A percentile compares a stretch with the other conserved stretches of the same genome.
Conservation (phyloP, 208 protist genomes). For the Naegleria lovaniensis region DNA sequence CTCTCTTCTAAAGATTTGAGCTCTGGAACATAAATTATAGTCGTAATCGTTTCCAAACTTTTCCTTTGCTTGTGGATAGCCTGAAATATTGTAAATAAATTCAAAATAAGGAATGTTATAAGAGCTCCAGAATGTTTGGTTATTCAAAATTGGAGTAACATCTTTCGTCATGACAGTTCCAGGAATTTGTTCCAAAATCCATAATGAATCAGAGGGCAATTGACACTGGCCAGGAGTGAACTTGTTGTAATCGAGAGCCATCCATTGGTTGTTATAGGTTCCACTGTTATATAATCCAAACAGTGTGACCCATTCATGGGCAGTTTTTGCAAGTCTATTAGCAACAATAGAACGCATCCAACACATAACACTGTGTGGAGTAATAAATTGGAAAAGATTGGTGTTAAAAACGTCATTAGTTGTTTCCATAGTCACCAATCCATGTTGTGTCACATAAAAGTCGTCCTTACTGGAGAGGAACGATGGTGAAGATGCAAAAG, state of each 20-base stretch:
- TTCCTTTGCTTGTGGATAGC: conserved; percentile 28
- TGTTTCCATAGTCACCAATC: conserved; percentile 22
- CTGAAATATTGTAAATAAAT: conserved; percentile 40
- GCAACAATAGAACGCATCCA: conserved; percentile 25
- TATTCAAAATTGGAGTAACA: conserved; percentile 40
- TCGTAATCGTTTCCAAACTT: neutral
- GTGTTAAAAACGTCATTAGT: conserved; percentile 23
- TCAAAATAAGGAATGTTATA: conserved; percentile 51
- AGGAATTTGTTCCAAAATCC: conserved; percentile 50
- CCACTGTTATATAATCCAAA: conserved; percentile 21
- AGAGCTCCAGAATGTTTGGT: conserved; percentile 38
- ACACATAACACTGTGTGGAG: neutral
- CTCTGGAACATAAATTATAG: neutral
- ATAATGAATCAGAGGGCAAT: conserved; percentile 37
- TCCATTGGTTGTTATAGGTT: conserved; percentile 49
- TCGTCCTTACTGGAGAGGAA: conserved; percentile 19
- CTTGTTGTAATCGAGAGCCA: conserved; percentile 45
- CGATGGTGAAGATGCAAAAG: neutral
- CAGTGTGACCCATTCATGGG: neutral
- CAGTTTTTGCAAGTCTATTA: neutral
- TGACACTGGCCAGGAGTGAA: neutral
- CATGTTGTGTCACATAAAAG: neutral
- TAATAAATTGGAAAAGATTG: neutral
- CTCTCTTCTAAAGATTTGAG: conserved; percentile 14
- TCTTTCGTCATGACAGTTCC: conserved; percentile 35